Base-by-base conservation (phyloP, 352 stramenopile species). In the Pythium aquatile region DNA sequence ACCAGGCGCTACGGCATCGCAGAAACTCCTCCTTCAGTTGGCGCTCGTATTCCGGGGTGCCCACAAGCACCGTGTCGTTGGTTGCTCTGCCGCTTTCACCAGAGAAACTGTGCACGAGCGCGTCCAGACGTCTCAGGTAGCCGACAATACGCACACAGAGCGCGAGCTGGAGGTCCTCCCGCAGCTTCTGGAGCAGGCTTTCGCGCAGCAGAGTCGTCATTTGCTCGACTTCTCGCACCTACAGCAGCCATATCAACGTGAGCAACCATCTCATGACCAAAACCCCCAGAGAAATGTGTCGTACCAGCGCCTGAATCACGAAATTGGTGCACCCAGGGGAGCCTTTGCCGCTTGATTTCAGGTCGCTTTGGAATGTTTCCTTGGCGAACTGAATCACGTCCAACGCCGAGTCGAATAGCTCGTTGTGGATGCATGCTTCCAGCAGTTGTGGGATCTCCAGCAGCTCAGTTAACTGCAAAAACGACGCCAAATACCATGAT, bases 401-500 rank as follows among this genome's bases (percentile, higher is more conserved):
- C 24, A 99, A 77, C 5, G 96, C 97, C 44, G 98, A 96, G 61
- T 99, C 96, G 55, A 98, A 98, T 9, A 98, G 76, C 65, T 98
- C 96, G 65, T 97, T 98, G 60, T 97, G 82, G 44, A 98, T 96
- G 64, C 97, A 99, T 5, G 94, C 92, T 69, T 99, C 96, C 72
- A 99, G 91, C 33, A 99, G 77, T 68, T 98, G 97, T 8, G 97
- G 97, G 32, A 99, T 93, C 80, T 99, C 96, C 55, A 99, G 78
- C 24, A 99, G 75, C 73, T 99, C 96, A n/a, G 98, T 89, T 35
- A 99, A 71, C 85, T 98, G 58, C 42, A 55, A 5, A 10, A 6
- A 16, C 3, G 28, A 69, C 33, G 58, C 67, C 55, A 55, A 66
- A 40, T 24, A 51, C 40, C 63, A 39, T 39, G 4, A 20, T 3